These are phyloP conservation scores for Syzygium grande DNA, from an alignment of 345 rosid genomes.

Conservation along the genomic window DNA sequence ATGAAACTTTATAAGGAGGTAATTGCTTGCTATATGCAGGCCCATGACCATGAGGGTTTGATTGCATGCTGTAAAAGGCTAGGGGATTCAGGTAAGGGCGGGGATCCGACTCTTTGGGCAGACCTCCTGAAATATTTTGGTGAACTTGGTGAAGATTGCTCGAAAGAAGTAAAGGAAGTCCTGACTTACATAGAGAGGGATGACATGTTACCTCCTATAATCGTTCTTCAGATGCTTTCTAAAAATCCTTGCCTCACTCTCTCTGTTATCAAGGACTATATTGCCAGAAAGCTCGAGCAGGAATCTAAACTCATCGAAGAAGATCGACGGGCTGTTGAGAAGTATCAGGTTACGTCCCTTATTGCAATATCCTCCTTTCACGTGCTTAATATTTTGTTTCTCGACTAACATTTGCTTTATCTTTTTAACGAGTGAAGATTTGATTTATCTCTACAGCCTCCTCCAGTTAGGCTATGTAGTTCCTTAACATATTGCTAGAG, in stretches of 20 bases:
- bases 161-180: slow-evolving; percentile 93
- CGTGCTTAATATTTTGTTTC: not conserved
- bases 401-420: not conserved
- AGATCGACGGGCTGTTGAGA: slow-evolving; percentile 83
- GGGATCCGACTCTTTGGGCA: slow-evolving; percentile 97
- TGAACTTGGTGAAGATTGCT: slow-evolving; percentile 97
- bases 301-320: slow-evolving; percentile 92
- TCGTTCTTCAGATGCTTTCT: slow-evolving; percentile 87
- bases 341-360: slow-evolving; percentile 64
- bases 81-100: slow-evolving; percentile 88
- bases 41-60: slow-evolving; percentile 89
- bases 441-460: not conserved
- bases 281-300: slow-evolving; percentile 93
- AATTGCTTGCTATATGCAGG: slow-evolving; percentile 96
- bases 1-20: slow-evolving; percentile 96
- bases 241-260: slow-evolving; percentile 95
- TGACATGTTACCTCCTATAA: slow-evolving; percentile 92
- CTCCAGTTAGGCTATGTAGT: not conserved
- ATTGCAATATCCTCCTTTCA: not conserved
- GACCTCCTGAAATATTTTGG: slow-evolving; percentile 97
- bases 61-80: slow-evolving; percentile 94
- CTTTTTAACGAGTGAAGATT: not conserved
- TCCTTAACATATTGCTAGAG: not conserved
- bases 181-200: slow-evolving; percentile 84
- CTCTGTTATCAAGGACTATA: slow-evolving; percentile 91